Evolutionary conservation across 768 basidiomycete species (phyloP), one percentile per base, ranked within the genome.

Genomic region (Lactarius tabidus): DNA sequence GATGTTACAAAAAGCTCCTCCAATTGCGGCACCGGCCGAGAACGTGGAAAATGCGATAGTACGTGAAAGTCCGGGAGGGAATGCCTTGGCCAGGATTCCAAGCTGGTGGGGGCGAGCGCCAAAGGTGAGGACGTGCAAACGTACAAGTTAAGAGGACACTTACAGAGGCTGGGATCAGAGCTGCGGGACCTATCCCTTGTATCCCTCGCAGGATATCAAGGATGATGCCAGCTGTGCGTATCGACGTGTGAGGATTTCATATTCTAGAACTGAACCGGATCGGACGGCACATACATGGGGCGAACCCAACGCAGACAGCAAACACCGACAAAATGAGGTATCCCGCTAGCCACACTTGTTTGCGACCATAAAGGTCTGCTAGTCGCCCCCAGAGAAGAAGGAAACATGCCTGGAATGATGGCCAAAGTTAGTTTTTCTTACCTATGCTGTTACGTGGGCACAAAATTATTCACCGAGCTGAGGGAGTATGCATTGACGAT

Each of bases 11-110:
- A 93, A 75, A 0, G 85, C 88, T 0, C 81, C 89, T 0, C 94
- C 94, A 5, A 95, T 71, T 0, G 94, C 93, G 0, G 89, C 91
- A 29, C 95, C 95, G 0, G 92, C 91, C 1, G 88, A 81, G 69
- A 95, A 95, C 0, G 88, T 85, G 0, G 94, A 84, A 67, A 95
- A 96, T 0, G 92, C 94, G 1, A 85, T 75, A 1, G 90, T 85
- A 12, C 94, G 84, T 0, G 86, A 81, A 15, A 78, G 78, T 0
- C 88, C 87, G 0, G 82, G 80, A 2, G 89, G 88, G 73, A 95
- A 96, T 0, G 86, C 78, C 55, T 88, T 82, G 0, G 94, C 93
- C 39, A 96, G 80, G 63, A 92, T 94, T 1, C 94, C 93, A 1
- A 94, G 73, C 85, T 91, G 66, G 2, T 20, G 28, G 26, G 17